A percentile compares a stretch with the other conserved stretches of the same genome.
phyloP scores from a whole-genome alignment of 2,329 filamentous ascomycete genomes.

The Neocatenulostroma microsporum region DNA sequence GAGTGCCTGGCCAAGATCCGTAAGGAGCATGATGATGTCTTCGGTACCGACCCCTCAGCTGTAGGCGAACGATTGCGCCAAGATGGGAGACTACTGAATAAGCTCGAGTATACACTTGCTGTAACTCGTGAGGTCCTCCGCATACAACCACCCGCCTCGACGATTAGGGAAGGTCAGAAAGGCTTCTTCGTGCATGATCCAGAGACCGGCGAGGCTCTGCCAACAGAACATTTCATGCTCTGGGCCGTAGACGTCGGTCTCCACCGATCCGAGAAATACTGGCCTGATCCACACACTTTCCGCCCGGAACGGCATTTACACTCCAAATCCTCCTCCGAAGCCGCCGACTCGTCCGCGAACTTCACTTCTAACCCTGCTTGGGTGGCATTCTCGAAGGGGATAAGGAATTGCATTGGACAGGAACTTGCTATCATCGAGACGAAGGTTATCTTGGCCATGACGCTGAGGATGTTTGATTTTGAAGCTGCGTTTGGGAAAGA shows the following conservation, averaged over 20 bases:
- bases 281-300: constrained; percentile 32
- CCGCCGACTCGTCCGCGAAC: constrained; percentile 23
- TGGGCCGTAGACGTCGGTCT: constrained; percentile 34
- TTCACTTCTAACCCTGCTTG: constrained; percentile 41
- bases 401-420: constrained; percentile 51
- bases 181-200: constrained; percentile 36
- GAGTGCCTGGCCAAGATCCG: constrained; percentile 30
- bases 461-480: constrained; percentile 45
- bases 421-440: constrained; percentile 49
- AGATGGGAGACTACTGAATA: constrained; percentile 42
- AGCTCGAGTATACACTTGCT: constrained; percentile 45
- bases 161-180: constrained; percentile 28
- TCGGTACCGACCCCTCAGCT: constrained; percentile 35
- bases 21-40: constrained; percentile 47
- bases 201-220: constrained; percentile 36
- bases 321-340: constrained; percentile 1
- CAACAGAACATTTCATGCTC: constrained; percentile 39
- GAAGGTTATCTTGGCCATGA: constrained; percentile 44
- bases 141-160: constrained; percentile 44
- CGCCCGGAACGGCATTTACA: constrained; percentile 8
- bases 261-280: constrained; percentile 32
- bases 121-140: constrained; percentile 49
- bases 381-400: constrained; percentile 49
- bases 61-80: constrained; percentile 33
- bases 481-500: constrained; percentile 33